phyloP scores from a whole-genome alignment of 2,329 filamentous ascomycete genomes.

The Fragosphaeria purpurea region DNA sequence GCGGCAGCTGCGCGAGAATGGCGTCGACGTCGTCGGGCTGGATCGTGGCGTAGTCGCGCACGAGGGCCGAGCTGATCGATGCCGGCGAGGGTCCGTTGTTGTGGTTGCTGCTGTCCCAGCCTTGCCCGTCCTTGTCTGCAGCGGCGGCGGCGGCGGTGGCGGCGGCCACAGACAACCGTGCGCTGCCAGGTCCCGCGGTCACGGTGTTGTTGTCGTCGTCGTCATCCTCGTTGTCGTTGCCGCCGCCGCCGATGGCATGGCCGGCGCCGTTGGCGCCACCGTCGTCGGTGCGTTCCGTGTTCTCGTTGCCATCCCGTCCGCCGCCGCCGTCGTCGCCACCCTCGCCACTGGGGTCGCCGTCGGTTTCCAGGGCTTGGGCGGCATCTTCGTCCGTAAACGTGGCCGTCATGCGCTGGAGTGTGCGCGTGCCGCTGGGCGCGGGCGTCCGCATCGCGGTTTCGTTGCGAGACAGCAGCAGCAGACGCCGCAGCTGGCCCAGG shows the following conservation, averaged over 20 bases:
- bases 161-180: too few relatives aligned
- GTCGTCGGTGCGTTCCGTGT: background rate
- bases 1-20: constrained; percentile 18
- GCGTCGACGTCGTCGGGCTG: constrained; percentile 19
- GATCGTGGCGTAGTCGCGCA: constrained; percentile 19
- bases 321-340: background rate
- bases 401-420: background rate
- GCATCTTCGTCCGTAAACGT: constrained; percentile 17
- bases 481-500: constrained; percentile 23
- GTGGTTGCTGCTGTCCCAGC: background rate
- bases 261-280: background rate
- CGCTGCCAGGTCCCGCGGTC: too few relatives aligned
- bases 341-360: constrained; percentile 2
- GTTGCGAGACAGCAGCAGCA: constrained; percentile 15
- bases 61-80: constrained; percentile 18
- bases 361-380: constrained; percentile 18
- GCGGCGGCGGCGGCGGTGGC: too few relatives aligned
- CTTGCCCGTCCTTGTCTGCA: too few relatives aligned
- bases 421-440: background rate
- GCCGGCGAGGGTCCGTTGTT: constrained; percentile 15
- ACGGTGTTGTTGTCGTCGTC: background rate
- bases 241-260: too few relatives aligned
- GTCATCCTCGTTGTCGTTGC: background rate
- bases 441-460: background rate
- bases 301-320: too few relatives aligned